Percentiles rank a stretch among this genome's conserved stretches.
These are phyloP conservation scores for Soucietia sequanensis DNA, from an alignment of 805 yeast genomes.

Conservation along the genomic window DNA sequence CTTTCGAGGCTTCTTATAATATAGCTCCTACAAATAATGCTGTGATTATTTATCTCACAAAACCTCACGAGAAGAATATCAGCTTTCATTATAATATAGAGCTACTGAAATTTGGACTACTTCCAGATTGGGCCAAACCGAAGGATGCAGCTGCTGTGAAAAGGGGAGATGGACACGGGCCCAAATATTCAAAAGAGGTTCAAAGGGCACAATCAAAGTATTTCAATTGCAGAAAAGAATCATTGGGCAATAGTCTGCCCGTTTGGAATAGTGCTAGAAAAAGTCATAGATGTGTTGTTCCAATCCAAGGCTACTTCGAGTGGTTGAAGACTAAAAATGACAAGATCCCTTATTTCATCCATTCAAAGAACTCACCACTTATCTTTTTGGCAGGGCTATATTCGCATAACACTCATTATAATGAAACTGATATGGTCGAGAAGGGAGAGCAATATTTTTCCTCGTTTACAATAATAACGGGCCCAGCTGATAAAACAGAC, in stretches of 20 bases:
- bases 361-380: conserved; percentile 49
- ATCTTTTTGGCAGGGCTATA: conserved; percentile 60
- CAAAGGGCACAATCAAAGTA: conserved; percentile 44
- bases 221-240: conserved; percentile 76
- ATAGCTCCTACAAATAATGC: conserved; percentile 61
- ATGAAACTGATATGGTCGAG: conserved; percentile 14
- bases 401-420: conserved; percentile 34
- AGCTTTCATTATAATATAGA: conserved; percentile 27
- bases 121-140: conserved; percentile 65
- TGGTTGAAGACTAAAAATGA: conserved; percentile 52
- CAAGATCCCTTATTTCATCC: conserved; percentile 66
- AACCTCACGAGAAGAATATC: conserved; percentile 4
- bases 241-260: conserved; percentile 44
- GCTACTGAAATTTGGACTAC: conserved; percentile 78
- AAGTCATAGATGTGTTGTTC: conserved; percentile 66
- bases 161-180: conserved; percentile 13
- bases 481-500: conserved; percentile 48
- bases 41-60: conserved; percentile 31
- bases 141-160: conserved; percentile 29
- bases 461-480: conserved; percentile 69
- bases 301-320: conserved; percentile 83
- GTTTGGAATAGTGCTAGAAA: conserved; percentile 58
- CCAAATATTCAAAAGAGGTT: conserved; percentile 27
- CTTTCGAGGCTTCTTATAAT: conserved; percentile 46
- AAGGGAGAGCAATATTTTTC: conserved; percentile 31